phyloP scores from a whole-genome alignment of 805 yeast genomes.

The Metschnikowia henanensis region DNA sequence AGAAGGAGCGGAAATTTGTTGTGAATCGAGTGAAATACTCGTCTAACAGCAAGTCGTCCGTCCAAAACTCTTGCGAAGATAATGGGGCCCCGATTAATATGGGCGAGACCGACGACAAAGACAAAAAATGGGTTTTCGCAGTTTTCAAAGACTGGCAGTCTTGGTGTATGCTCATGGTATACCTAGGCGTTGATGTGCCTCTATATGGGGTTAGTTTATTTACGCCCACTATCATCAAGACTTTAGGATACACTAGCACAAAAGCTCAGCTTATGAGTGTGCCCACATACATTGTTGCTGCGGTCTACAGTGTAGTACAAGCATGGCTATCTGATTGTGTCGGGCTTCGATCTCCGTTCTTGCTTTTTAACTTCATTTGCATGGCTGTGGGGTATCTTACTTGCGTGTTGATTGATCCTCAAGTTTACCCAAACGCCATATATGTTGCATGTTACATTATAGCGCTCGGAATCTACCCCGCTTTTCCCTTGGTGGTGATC shows the following conservation, averaged over 20 bases:
- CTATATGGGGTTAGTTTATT: conserved; percentile 42
- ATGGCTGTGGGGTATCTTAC: conserved; percentile 34
- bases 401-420: conserved; percentile 25
- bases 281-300: conserved; percentile 41
- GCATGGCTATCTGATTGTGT: conserved; percentile 26
- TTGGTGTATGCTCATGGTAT: conserved; percentile 26
- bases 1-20: conserved; percentile 13
- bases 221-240: conserved; percentile 44
- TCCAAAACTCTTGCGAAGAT: neutral
- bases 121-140: conserved; percentile 17
- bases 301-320: conserved; percentile 28
- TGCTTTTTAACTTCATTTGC: conserved; percentile 22
- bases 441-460: conserved; percentile 32
- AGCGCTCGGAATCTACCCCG: conserved; percentile 30
- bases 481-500: conserved; percentile 31
- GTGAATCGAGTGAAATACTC: conserved; percentile 12
- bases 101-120: conserved; percentile 16
- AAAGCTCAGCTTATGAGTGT: conserved; percentile 46
- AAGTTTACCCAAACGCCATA: conserved; percentile 23
- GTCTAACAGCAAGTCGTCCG: conserved; percentile 5
- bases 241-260: conserved; percentile 43
- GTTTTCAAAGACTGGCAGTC: conserved; percentile 31
- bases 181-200: conserved; percentile 32
- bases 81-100: conserved; percentile 5
- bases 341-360: conserved; percentile 32